These are phyloP conservation scores for Suillus subalutaceus DNA, from an alignment of 768 basidiomycete genomes.

Conservation along the genomic window DNA sequence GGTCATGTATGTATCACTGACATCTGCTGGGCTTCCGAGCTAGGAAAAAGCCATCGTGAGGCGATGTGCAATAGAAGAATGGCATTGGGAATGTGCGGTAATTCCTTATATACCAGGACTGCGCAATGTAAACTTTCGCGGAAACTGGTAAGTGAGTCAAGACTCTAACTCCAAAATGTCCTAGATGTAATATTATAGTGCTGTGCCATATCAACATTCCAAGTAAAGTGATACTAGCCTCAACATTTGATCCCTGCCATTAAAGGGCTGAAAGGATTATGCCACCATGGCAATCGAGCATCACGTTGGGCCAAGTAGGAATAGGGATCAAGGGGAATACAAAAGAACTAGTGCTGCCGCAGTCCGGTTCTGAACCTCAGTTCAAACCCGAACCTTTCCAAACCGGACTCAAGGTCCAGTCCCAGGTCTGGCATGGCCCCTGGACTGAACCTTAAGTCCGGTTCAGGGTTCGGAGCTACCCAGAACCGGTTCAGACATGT, in stretches of 20 bases:
- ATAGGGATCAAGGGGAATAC: too few species aligned
- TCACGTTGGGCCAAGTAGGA: too few species aligned
- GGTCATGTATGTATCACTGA: background rate
- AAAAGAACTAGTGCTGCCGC: too few species aligned
- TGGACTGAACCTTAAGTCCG: too few species aligned
- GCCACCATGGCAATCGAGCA: background rate
- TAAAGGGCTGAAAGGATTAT: background rate
- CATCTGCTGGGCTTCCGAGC: background rate
- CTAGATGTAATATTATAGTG: background rate
- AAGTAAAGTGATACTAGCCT: background rate
- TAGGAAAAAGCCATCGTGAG: background rate
- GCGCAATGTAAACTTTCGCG: background rate
- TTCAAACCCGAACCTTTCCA: too few species aligned
- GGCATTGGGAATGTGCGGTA: background rate
- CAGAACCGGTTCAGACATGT: too few species aligned
- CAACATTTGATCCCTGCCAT: background rate
- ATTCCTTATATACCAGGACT: background rate
- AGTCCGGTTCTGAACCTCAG: too few species aligned
- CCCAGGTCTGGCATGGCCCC: too few species aligned
- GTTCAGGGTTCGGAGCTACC: too few species aligned
- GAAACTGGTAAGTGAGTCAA: background rate
- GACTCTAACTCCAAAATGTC: background rate
- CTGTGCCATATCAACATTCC: background rate
- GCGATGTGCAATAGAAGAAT: background rate
- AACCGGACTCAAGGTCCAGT: too few species aligned